These are phyloP conservation scores for Tylopilus orsonianus DNA, from an alignment of 1,284 basidiomycete genomes.

Conservation along the genomic window DNA sequence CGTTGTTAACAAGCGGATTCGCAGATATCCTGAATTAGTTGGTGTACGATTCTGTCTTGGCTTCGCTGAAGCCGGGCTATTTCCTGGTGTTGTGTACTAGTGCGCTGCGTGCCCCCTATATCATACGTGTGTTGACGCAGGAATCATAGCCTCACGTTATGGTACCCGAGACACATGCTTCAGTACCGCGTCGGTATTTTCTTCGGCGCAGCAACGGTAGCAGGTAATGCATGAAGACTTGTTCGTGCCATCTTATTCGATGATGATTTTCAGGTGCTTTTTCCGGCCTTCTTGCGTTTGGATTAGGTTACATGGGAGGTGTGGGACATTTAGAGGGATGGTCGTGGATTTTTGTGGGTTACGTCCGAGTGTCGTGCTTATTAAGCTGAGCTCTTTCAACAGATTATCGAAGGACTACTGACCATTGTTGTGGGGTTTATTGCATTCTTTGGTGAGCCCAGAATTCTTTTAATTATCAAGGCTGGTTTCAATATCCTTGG, in stretches of 20 bases:
- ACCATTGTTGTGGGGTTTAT: conserved; percentile 36
- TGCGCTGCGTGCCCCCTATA: conserved; percentile 37
- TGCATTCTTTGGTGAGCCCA: conserved; percentile 30
- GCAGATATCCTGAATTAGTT: conserved; percentile 60
- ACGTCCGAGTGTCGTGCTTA: background rate
- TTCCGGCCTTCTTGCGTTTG: conserved; percentile 34
- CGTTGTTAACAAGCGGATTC: background rate
- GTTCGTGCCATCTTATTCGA: background rate
- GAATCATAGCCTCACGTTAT: conserved; percentile 28
- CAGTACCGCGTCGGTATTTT: conserved; percentile 41
- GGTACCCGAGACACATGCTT: conserved; percentile 38
- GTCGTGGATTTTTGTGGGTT: conserved; percentile 41
- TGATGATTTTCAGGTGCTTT: conserved; percentile 34
- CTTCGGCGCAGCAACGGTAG: conserved; percentile 35
- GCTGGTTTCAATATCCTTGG: background rate
- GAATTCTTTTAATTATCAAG: background rate
- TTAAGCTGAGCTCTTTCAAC: background rate
- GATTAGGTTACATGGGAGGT: conserved; percentile 27
- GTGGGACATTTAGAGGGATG: conserved; percentile 29
- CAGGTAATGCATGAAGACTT: conserved; percentile 11
- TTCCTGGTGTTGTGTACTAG: conserved; percentile 71
- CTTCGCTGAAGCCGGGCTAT: conserved; percentile 66
- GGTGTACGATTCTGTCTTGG: conserved; percentile 61
- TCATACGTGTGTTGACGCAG: conserved; percentile 3
- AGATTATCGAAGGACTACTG: conserved; percentile 45